Percentiles rank a stretch among this genome's conserved stretches.
Conservation (phyloP, 108 stramenopile species). For the Pinguiococcus pyrenoidosus region DNA sequence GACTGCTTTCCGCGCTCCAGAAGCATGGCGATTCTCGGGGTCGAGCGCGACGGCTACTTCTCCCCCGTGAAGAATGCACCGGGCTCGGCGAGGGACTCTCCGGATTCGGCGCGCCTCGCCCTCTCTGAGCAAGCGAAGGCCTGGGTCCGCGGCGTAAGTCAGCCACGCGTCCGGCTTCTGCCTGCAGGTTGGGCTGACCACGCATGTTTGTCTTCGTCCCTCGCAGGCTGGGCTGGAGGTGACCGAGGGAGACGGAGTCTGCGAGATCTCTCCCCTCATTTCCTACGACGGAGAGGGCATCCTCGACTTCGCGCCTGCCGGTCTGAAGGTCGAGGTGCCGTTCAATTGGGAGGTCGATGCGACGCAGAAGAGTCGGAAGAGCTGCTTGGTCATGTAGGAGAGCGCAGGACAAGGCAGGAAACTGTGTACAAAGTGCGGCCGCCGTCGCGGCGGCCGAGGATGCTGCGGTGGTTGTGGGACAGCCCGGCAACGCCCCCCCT, state of each 20-base stretch:
- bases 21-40: constrained; percentile 72
- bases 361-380: too few relatives aligned
- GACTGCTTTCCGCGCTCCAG: constrained; percentile 81
- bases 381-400: too few relatives aligned
- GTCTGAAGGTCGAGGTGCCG: too few relatives aligned
- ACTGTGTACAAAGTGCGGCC: too few relatives aligned
- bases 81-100: constrained; percentile 30
- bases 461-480: too few relatives aligned
- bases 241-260: neutral
- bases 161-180: too few relatives aligned
- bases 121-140: constrained; percentile 10
- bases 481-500: too few relatives aligned
- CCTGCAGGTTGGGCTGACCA: too few relatives aligned
- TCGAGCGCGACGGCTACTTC: constrained; percentile 77
- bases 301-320: constrained; percentile 3
- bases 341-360: too few relatives aligned
- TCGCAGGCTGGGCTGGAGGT: neutral
- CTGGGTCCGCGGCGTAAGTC: constrained; percentile 34
- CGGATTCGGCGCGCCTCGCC: constrained; percentile 37
- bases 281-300: constrained; percentile 37
- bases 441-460: too few relatives aligned
- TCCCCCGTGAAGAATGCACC: constrained; percentile 89
- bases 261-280: constrained; percentile 31
- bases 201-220: too few relatives aligned
- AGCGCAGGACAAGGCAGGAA: too few relatives aligned